Evolutionary conservation across 305 asterid species (phyloP).

Genomic region (Fraxinus albicans): DNA sequence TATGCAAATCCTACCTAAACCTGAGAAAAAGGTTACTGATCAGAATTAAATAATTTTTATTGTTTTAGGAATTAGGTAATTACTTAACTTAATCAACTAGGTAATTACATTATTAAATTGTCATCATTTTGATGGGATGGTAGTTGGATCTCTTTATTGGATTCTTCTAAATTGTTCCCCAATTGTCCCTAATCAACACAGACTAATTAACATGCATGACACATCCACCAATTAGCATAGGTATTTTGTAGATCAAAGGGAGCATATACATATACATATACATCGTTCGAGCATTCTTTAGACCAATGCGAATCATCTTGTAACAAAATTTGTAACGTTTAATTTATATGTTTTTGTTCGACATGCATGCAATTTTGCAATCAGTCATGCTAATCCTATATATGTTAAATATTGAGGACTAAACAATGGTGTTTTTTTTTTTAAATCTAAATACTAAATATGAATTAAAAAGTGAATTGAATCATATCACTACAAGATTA

Average conservation of each 20-base stretch:
- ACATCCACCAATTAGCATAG: not conserved
- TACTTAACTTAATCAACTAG: conserved; percentile 34
- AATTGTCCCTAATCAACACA: not conserved
- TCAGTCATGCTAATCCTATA: not conserved
- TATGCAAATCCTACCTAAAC: conserved; percentile 28
- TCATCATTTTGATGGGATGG: not conserved
- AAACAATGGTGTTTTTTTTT: not conserved
- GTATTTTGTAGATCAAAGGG: not conserved
- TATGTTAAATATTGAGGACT: not conserved
- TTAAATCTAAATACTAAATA: too few relatives aligned
- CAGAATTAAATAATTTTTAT: conserved; percentile 17
- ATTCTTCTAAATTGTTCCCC: conserved; percentile 34
- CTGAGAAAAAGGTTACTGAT: conserved; percentile 10
- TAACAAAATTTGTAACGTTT: not conserved
- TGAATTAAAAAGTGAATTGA: too few relatives aligned
- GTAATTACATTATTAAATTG: conserved; percentile 3
- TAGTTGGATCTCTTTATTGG: conserved; percentile 38
- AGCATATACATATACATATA: not conserved
- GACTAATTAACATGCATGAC: not conserved
- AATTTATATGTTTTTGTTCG: too few relatives aligned
- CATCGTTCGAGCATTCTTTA: not conserved
- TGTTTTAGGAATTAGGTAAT: conserved; percentile 31
- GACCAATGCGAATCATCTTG: not conserved
- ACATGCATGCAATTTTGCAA: not conserved
- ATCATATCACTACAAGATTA: not conserved